Percentiles rank a stretch among this genome's conserved stretches.
These are phyloP conservation scores for Leishmania tarentolae DNA, from an alignment of 208 protist genomes.

Conservation along the genomic window DNA sequence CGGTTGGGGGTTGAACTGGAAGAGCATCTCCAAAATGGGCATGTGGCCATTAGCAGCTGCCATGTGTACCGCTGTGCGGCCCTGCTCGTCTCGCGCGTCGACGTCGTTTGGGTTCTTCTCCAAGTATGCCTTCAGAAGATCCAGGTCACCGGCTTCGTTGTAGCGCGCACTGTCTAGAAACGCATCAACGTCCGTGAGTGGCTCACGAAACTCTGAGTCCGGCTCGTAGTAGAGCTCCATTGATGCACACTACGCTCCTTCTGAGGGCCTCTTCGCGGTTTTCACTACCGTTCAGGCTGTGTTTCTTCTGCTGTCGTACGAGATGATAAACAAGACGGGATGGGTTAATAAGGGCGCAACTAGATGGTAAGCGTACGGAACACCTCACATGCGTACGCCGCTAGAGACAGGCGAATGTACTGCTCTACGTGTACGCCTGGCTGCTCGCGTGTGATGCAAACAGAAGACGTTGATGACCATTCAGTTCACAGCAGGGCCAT, in stretches of 20 bases:
- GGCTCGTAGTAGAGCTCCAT: slow-evolving; percentile 47
- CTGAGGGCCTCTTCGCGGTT: not conserved
- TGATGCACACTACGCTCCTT: not conserved
- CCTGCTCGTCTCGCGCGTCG: slow-evolving; percentile 66
- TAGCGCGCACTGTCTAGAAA: slow-evolving; percentile 88
- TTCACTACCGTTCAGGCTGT: not conserved
- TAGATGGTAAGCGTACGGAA: not conserved
- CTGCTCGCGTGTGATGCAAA: not conserved
- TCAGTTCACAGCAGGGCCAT: not conserved
- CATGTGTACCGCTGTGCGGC: slow-evolving; percentile 85
- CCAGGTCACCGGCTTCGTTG: slow-evolving; percentile 74
- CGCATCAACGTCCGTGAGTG: slow-evolving; percentile 64
- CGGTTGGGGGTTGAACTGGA: slow-evolving; percentile 54
- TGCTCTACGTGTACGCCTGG: not conserved
- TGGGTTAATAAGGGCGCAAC: not conserved
- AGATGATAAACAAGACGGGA: not conserved
- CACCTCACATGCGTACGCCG: not conserved
- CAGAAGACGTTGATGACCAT: not conserved
- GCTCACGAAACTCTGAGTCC: slow-evolving; percentile 50
- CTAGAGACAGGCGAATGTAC: not conserved
- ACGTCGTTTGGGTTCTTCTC: slow-evolving; percentile 51
- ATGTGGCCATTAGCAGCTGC: slow-evolving; percentile 87
- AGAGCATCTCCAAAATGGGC: slow-evolving; percentile 71
- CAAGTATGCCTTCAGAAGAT: slow-evolving; percentile 52
- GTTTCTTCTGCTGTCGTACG: not conserved